A percentile compares a stretch with the other conserved stretches of the same genome.
Conservation (phyloP, 371 early-diverging fungal species). For the Chytridiales sp. region DNA sequence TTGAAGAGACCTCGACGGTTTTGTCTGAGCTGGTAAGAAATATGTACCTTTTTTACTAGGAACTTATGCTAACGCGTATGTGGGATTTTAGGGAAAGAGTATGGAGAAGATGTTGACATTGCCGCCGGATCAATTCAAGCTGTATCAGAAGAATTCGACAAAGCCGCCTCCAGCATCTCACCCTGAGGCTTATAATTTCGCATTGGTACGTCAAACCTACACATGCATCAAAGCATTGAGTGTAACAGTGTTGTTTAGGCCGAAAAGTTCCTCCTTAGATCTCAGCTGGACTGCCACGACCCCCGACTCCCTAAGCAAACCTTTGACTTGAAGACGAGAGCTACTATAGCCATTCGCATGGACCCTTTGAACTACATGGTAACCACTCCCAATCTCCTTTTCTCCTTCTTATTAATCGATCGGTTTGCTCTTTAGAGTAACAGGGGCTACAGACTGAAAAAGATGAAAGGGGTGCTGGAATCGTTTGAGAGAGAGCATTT, state of each 20-base stretch:
- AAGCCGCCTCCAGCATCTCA: constrained; percentile 39
- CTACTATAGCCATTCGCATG: constrained; percentile 79
- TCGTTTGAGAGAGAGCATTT: constrained; percentile 93
- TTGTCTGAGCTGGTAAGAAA: constrained; percentile 54
- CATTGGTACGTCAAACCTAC: constrained; percentile 24
- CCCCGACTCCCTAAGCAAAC: constrained; percentile 69
- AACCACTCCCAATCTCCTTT: constrained; percentile 10
- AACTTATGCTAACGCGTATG: background rate
- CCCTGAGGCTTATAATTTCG: constrained; percentile 52
- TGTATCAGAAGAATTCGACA: constrained; percentile 57
- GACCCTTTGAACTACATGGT: constrained; percentile 73
- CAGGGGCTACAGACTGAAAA: constrained; percentile 56
- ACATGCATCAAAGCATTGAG: background rate
- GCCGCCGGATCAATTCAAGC: constrained; percentile 62
- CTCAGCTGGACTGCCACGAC: constrained; percentile 90
- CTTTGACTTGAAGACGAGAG: constrained; percentile 94
- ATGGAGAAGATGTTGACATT: constrained; percentile 81
- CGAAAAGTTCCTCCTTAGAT: constrained; percentile 71
- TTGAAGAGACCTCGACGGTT: constrained; percentile 54
- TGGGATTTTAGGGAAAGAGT: constrained; percentile 66
- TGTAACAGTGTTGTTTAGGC: constrained; percentile 8
- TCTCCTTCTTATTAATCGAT: background rate
- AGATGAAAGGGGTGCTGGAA: constrained; percentile 60
- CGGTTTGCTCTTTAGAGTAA: constrained; percentile 46
- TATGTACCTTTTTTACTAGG: background rate